Evolutionary conservation across 352 stramenopile genomes (phyloP), one percentile per base, ranked within the genome.

Genomic region (Phytophthora crassamura): DNA sequence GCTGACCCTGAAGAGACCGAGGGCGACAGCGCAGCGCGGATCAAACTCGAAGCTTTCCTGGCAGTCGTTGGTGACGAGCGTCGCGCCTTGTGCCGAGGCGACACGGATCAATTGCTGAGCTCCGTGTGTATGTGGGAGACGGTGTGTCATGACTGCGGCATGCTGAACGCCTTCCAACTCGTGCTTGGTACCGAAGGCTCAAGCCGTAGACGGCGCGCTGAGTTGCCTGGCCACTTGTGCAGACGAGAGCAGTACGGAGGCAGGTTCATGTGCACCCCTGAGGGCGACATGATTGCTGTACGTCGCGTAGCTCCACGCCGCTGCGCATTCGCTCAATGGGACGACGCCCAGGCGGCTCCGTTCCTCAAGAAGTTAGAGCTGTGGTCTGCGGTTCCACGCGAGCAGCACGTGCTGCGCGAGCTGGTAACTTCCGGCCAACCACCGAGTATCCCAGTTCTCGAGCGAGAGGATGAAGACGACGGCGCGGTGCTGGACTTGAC

Each of bases 111-210:
- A 15, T 62, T 93, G 18, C 75, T 96, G n/a, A 75, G 84, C 30
- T 75, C 89, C 2, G 88, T 95, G 45, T 98, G 91, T 68, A 90
- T 94, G 74, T 98, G 91, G 90, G 88, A 97, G 60, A 96, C 91
- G 0, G 92, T 96, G 4, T 98, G 91, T 61, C 89, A 94, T 54
- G 86, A 93, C 49, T 97, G 89, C 38, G 90, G 90, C 15, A 97
- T 98, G 88, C 66, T 94, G 20, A 94, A 96, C 43, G 91, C 88
- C 30, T 98, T 96, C 56, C 83, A 95, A 42, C 73, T 97, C 10
- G 79, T 93, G 7, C 61, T 93, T 9, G 71, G 81, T 5, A 86
- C 74, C 0, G 78, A 82, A 33, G 69, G 71, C 46, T 56, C 57
- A 7, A 68, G 52, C 65, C 62, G 64, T 47, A 82, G 86, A 20